A percentile compares a stretch with the other conserved stretches of the same genome.
These are phyloP conservation scores for Naganishia vishniacii DNA, from an alignment of 768 basidiomycete species.

Conservation along the genomic window DNA sequence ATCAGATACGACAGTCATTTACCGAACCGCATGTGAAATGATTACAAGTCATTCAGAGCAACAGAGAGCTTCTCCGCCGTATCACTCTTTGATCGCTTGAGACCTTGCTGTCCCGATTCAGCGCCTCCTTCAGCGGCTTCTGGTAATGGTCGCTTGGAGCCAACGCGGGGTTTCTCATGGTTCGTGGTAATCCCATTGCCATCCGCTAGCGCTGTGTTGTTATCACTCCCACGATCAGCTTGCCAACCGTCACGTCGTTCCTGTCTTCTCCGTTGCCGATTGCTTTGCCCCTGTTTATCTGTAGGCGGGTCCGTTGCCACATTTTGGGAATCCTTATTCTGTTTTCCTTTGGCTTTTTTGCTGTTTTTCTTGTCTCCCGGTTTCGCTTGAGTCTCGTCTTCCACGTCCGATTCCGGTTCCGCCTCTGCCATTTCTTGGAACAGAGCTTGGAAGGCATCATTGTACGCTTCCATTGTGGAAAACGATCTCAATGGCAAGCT, in stretches of 20 bases:
- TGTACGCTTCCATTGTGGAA: constrained; percentile 78
- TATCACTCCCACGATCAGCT: not conserved
- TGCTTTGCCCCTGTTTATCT: not conserved
- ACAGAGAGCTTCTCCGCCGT: not conserved
- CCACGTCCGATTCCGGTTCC: constrained; percentile 29
- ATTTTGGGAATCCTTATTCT: not conserved
- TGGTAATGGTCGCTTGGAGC: not conserved
- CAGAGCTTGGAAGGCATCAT: constrained; percentile 60
- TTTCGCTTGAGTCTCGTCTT: constrained; percentile 11
- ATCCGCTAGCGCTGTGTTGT: not conserved
- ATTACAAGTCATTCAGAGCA: not conserved
- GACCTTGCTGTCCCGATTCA: not conserved
- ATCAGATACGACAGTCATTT: too few species aligned
- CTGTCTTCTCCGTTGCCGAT: not conserved
- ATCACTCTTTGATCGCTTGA: constrained; percentile 11
- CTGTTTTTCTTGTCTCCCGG: constrained; percentile 21
- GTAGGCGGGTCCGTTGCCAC: not conserved
- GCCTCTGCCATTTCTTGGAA: constrained; percentile 47
- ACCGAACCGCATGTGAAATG: too few species aligned
- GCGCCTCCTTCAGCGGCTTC: not conserved
- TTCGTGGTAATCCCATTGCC: not conserved
- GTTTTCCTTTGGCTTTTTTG: constrained; percentile 1
- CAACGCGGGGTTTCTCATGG: not conserved
- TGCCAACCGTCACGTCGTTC: not conserved
- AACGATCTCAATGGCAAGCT: constrained; percentile 68